Conservation (phyloP, 1,284 basidiomycete genomes). For the Papiliotrema flavescens region DNA sequence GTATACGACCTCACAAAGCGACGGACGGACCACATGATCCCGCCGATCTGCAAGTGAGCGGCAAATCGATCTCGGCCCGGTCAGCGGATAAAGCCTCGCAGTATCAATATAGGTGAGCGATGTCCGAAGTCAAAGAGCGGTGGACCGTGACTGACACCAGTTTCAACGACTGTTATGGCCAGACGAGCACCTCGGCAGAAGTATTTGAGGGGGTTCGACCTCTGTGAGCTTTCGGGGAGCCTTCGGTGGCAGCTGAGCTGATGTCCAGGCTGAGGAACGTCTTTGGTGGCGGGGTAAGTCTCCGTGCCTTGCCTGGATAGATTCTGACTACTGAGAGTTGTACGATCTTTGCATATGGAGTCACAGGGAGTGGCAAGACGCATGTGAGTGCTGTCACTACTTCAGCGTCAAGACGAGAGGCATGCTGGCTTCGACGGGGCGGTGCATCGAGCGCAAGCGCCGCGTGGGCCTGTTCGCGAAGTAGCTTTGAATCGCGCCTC, state of each 20-base stretch:
- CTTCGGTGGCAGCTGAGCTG: background rate
- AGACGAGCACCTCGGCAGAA: conserved; percentile 19
- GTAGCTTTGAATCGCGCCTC: too few relatives aligned
- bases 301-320: background rate
- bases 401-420: too few relatives aligned
- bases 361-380: conserved; percentile 42
- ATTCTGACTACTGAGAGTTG: conserved; percentile 16
- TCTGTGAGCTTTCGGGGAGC: conserved; percentile 16
- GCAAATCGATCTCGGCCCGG: conserved; percentile 10
- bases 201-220: conserved; percentile 24
- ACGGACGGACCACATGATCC: conserved; percentile 3
- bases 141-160: conserved; percentile 1
- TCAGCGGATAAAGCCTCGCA: background rate
- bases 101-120: background rate
- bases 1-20: conserved; percentile 17
- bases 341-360: conserved; percentile 37
- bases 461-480: too few relatives aligned
- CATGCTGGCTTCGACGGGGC: too few relatives aligned
- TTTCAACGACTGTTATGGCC: conserved; percentile 24
- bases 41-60: conserved; percentile 10
- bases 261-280: conserved; percentile 20
- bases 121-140: background rate
- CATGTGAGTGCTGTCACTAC: too few relatives aligned
- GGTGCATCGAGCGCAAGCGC: too few relatives aligned
- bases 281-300: conserved; percentile 23